phyloP scores from a whole-genome alignment of 78 protist genomes.

The Speleostelium caveatum region DNA sequence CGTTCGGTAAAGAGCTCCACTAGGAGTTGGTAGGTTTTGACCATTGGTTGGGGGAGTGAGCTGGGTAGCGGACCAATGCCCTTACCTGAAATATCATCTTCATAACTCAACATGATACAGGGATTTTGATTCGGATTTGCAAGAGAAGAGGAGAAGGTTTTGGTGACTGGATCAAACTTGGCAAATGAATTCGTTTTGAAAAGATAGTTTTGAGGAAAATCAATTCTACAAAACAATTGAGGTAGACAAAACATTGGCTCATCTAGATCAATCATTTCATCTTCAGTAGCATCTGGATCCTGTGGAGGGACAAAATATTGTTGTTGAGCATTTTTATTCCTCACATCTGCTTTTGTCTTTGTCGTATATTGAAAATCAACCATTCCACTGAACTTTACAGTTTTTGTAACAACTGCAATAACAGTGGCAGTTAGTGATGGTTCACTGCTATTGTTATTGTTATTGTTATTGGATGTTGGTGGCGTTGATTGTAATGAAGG shows the following conservation, averaged over 20 bases:
- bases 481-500: neutral
- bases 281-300: neutral
- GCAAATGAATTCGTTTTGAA: constrained; percentile 48
- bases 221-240: constrained; percentile 38
- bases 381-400: constrained; percentile 42
- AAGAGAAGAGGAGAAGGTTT: too few relatives aligned
- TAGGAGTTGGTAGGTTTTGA: neutral
- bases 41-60: neutral
- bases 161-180: neutral
- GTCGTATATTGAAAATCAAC: constrained; percentile 39
- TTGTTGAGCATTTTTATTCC: neutral
- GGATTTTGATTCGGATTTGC: too few relatives aligned
- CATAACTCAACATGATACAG: neutral
- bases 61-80: neutral
- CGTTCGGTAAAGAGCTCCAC: constrained; percentile 22
- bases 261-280: neutral
- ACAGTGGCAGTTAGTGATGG: constrained; percentile 11
- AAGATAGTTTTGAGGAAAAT: constrained; percentile 28
- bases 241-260: constrained; percentile 40
- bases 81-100: neutral
- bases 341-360: neutral
- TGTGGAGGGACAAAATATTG: neutral
- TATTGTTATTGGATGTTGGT: neutral
- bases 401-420: constrained; percentile 41
- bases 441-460: neutral